A percentile compares a stretch with the other conserved stretches of the same genome.
Evolutionary conservation across 208 protist species (phyloP).

Genomic region (Leptomonas pyrrhocoris): DNA sequence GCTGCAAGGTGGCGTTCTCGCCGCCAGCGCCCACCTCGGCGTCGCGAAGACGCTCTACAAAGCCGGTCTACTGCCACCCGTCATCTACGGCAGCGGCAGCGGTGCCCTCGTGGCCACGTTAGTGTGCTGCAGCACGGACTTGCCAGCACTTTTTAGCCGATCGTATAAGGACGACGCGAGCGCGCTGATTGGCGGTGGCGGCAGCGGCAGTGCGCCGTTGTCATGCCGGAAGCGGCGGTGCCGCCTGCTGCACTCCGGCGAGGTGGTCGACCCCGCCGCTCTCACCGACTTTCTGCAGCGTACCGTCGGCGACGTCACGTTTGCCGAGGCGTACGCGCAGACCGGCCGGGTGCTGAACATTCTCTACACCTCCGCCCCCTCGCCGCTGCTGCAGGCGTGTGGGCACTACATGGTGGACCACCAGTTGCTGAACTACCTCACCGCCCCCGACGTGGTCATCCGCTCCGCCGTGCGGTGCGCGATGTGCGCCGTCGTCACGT

Average conservation of each 20-base stretch:
- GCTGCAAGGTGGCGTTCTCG: constrained; percentile 58
- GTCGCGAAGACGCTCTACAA: constrained; percentile 72
- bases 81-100: constrained; percentile 68
- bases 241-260: constrained; percentile 42
- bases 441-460: constrained; percentile 71
- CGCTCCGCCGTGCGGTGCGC: constrained; percentile 56
- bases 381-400: constrained; percentile 5
- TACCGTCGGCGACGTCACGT: constrained; percentile 78
- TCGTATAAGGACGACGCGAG: not conserved
- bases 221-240: constrained; percentile 21
- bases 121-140: constrained; percentile 56
- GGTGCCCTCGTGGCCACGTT: constrained; percentile 72
- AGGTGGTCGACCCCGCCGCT: constrained; percentile 59
- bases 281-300: constrained; percentile 57
- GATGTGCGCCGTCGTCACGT: constrained; percentile 4
- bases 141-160: constrained; percentile 16
- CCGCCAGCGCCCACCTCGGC: constrained; percentile 70
- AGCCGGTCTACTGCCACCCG: constrained; percentile 52
- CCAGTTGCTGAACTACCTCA: constrained; percentile 79
- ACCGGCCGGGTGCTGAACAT: constrained; percentile 87
- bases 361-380: constrained; percentile 38
- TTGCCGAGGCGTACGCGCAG: constrained; percentile 76
- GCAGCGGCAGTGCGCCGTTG: not conserved
- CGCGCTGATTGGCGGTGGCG: constrained; percentile 8
- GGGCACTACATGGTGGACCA: constrained; percentile 14